Conservation (phyloP, 805 yeast genomes). For the Cyberlindnera maritima region DNA sequence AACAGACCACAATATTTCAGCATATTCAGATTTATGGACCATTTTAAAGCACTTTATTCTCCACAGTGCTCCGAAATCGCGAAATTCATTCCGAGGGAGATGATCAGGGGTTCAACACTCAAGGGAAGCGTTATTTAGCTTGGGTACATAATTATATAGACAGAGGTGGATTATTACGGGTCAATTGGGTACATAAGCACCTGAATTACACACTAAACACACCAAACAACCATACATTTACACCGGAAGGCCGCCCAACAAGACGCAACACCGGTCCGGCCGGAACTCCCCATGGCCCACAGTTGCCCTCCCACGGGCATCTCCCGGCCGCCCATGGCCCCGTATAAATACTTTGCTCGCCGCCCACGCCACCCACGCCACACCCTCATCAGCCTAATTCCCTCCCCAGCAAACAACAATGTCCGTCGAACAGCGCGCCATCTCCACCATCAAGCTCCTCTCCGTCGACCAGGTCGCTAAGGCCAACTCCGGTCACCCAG, state of each 20-base stretch:
- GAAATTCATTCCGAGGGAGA: not conserved
- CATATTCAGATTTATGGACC: no score
- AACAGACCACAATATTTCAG: no score
- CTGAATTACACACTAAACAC: no score
- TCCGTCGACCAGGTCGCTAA: constrained; percentile 83
- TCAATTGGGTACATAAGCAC: no score
- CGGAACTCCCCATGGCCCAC: not conserved
- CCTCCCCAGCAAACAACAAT: not conserved
- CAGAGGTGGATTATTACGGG: no score
- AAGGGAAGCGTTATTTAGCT: no score
- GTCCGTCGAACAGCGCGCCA: constrained; percentile 59
- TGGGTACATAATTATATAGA: no score
- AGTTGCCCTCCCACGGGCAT: not conserved
- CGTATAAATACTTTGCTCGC: not conserved
- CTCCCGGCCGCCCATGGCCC: not conserved
- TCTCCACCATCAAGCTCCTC: constrained; percentile 84
- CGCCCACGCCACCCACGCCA: not conserved
- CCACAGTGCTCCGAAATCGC: not conserved
- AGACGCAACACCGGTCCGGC: not conserved
- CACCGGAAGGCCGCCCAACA: no score
- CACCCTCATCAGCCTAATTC: not conserved
- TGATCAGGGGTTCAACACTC: no score
- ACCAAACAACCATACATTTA: no score
- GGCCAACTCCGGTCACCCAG: constrained; percentile 98
- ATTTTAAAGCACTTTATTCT: not conserved